Conservation (phyloP, 805 yeast genomes). For the Candida xiaguanensis region DNA sequence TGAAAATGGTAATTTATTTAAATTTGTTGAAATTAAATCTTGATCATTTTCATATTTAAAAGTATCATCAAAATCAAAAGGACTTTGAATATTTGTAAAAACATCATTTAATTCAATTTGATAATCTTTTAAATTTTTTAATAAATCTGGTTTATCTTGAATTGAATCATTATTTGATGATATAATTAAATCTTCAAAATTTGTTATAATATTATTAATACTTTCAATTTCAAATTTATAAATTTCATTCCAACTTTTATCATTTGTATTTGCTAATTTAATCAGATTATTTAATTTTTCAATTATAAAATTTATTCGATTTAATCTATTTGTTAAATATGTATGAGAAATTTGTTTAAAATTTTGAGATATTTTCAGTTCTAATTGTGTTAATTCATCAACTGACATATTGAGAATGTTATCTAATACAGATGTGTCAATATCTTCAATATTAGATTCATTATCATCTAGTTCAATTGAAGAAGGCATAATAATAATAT, state of each 20-base stretch:
- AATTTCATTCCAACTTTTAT: conserved; percentile 29
- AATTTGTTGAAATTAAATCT: conserved; percentile 6
- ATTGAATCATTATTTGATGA: conserved; percentile 11
- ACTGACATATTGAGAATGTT: conserved; percentile 12
- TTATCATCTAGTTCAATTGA: not conserved
- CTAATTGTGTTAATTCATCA: conserved; percentile 23
- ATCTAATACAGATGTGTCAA: not conserved
- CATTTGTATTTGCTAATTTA: conserved; percentile 23
- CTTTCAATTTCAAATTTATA: conserved; percentile 32
- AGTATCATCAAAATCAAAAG: conserved; percentile 28
- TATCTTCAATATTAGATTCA: conserved; percentile 1
- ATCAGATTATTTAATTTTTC: conserved; percentile 22
- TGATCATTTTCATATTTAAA: conserved; percentile 14
- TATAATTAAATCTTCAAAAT: conserved; percentile 28
- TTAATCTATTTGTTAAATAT: conserved; percentile 25
- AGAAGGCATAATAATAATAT: not conserved
- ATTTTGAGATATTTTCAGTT: conserved; percentile 18
- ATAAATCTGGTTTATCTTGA: conserved; percentile 14
- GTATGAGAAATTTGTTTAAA: conserved; percentile 20
- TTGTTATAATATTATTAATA: conserved; percentile 27
- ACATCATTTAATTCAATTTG: conserved; percentile 30
- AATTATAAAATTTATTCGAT: conserved; percentile 25
- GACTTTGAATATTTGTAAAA: conserved; percentile 28
- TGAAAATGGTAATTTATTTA: conserved; percentile 11
- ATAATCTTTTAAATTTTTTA: conserved; percentile 20